Conservation (phyloP, 2,329 filamentous ascomycete genomes). For the Xylariales sp. region DNA sequence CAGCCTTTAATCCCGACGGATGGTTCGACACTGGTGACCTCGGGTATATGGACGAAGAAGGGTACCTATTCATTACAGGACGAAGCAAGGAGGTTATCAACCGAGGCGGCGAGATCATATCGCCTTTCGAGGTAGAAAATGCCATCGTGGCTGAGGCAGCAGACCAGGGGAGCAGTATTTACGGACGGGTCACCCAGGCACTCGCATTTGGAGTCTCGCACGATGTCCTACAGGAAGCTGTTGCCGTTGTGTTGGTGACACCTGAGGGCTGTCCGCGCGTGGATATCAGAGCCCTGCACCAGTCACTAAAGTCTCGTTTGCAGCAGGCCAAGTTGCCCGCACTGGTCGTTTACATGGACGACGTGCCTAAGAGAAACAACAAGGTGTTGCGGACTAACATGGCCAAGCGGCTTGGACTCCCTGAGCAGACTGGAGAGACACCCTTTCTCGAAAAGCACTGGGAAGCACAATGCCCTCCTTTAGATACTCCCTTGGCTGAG, state of each 20-base stretch:
- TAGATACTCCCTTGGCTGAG: slow-evolving; percentile 39
- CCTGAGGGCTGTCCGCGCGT: slow-evolving; percentile 34
- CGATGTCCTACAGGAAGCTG: slow-evolving; percentile 51
- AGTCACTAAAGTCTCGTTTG: slow-evolving; percentile 39
- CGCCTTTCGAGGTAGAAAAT: slow-evolving; percentile 55
- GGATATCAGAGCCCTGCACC: slow-evolving; percentile 44
- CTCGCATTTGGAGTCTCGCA: slow-evolving; percentile 50
- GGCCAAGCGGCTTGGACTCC: slow-evolving; percentile 40
- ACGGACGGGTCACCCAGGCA: slow-evolving; percentile 40
- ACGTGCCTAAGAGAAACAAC: slow-evolving; percentile 50
- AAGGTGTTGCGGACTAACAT: slow-evolving; percentile 53
- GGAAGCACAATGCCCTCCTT: slow-evolving; percentile 42
- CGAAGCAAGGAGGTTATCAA: slow-evolving; percentile 55
- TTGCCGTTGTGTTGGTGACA: slow-evolving; percentile 48
- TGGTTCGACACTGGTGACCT: slow-evolving; percentile 54
- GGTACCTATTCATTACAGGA: slow-evolving; percentile 50
- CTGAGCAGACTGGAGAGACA: slow-evolving; percentile 38
- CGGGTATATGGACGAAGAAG: slow-evolving; percentile 45
- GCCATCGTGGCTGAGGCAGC: slow-evolving; percentile 44
- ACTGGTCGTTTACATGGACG: slow-evolving; percentile 50
- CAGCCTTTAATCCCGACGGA: slow-evolving; percentile 41
- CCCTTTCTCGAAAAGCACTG: slow-evolving; percentile 40
- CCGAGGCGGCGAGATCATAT: slow-evolving; percentile 54
- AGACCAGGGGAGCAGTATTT: slow-evolving; percentile 35
- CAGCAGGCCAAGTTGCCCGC: slow-evolving; percentile 50